Percentiles rank a stretch among this genome's conserved stretches.
Conservation (phyloP, 2,329 filamentous ascomycete genomes). For the Claviceps humidiphila region DNA sequence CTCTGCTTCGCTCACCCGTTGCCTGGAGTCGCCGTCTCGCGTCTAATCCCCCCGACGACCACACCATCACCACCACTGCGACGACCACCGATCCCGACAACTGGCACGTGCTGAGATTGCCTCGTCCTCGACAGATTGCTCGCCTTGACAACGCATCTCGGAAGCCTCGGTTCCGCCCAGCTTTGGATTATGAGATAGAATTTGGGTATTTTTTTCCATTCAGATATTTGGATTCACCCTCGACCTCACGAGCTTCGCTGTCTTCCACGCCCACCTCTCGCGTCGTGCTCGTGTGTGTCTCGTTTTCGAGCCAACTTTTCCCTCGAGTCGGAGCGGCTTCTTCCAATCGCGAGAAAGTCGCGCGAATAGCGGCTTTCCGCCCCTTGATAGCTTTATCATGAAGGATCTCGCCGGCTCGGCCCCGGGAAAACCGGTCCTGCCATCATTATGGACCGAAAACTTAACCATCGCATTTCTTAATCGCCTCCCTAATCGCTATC, state of each 20-base stretch:
- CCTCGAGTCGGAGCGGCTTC: constrained; percentile 7
- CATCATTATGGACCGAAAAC: constrained; percentile 26
- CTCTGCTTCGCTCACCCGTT: constrained; percentile 4
- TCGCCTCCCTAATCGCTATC: constrained; percentile 27
- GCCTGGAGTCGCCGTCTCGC: constrained; percentile 4
- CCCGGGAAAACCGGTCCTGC: constrained; percentile 27
- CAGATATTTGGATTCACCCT: constrained; percentile 13
- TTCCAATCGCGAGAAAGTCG: constrained; percentile 1
- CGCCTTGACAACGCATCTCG: background rate
- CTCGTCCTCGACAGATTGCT: constrained; percentile 4
- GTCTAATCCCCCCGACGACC: background rate
- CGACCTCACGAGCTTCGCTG: constrained; percentile 1
- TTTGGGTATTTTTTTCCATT: constrained; percentile 18
- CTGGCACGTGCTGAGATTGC: constrained; percentile 5
- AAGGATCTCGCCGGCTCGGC: constrained; percentile 24
- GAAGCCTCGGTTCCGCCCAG: constrained; percentile 5
- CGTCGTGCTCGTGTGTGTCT: constrained; percentile 1
- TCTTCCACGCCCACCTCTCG: background rate
- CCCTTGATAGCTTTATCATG: constrained; percentile 16
- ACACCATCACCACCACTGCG: constrained; percentile 1
- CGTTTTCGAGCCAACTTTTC: background rate
- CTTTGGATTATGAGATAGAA: constrained; percentile 23
- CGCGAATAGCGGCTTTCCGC: constrained; percentile 6
- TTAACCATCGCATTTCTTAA: constrained; percentile 30
- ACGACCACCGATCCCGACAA: constrained; percentile 1